Percentiles rank a stretch among this genome's conserved stretches.
phyloP scores from a whole-genome alignment of 306 rosid genomes.

The Nissolia schottii region DNA sequence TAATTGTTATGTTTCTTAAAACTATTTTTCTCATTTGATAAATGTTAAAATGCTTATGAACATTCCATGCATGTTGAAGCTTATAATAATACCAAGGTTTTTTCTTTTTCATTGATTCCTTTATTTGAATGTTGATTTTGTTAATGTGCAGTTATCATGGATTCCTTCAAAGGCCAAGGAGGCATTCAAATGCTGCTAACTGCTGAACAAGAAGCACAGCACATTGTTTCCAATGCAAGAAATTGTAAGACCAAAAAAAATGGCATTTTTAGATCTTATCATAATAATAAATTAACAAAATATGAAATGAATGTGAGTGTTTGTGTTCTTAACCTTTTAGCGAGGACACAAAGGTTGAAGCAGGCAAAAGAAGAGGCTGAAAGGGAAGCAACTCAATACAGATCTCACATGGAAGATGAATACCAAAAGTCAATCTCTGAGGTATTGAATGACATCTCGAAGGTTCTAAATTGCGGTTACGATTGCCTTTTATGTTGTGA shows the following conservation, averaged over 20 bases:
- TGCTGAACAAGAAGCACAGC: constrained; percentile 89
- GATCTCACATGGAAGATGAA: constrained; percentile 61
- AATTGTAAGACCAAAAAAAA: constrained; percentile 39
- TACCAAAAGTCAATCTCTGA: constrained; percentile 55
- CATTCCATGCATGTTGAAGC: background rate
- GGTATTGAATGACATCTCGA: constrained; percentile 30
- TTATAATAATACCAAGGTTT: background rate
- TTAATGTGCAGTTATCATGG: constrained; percentile 42
- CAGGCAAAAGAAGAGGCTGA: constrained; percentile 80
- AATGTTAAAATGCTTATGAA: background rate
- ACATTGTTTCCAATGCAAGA: constrained; percentile 63
- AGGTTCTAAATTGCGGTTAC: background rate
- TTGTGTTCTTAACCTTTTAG: constrained; percentile 33
- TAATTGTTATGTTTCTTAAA: background rate
- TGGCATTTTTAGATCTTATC: background rate
- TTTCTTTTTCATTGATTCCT: background rate
- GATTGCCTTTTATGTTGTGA: background rate
- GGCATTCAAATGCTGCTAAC: constrained; percentile 82
- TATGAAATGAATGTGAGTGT: background rate
- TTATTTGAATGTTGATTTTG: background rate
- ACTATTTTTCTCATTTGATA: background rate
- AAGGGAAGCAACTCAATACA: constrained; percentile 49
- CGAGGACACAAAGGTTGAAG: constrained; percentile 58
- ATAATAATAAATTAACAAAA: background rate
- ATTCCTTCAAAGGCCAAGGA: constrained; percentile 75